phyloP scores from a whole-genome alignment of 305 asterid species.

The Stenogyne calaminthoides region DNA sequence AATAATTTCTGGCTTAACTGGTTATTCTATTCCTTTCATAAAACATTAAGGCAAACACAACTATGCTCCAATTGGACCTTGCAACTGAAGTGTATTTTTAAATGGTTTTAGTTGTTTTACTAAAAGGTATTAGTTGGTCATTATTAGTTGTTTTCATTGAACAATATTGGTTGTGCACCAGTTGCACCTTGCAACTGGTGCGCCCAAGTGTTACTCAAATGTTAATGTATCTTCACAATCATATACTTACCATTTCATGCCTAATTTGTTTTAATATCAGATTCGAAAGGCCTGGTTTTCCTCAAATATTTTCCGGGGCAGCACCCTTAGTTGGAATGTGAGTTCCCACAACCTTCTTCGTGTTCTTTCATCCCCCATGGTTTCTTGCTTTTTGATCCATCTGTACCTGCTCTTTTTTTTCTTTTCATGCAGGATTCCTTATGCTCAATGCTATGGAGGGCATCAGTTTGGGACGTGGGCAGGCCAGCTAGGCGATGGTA shows the following conservation, averaged over 20 bases:
- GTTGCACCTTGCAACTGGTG: no score
- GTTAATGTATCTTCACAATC: neutral
- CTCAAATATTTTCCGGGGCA: conserved; percentile 74
- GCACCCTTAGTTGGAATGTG: conserved; percentile 72
- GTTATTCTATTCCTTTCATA: conserved; percentile 1
- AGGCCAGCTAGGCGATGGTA: conserved; percentile 99
- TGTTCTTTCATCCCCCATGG: neutral
- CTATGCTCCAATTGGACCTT: no score
- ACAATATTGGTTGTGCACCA: no score
- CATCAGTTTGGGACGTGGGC: conserved; percentile 99
- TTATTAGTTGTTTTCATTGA: no score
- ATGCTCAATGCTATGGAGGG: conserved; percentile 98
- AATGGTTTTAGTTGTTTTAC: no score
- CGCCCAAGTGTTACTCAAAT: no score
- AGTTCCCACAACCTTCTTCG: conserved; percentile 33
- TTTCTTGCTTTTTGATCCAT: neutral
- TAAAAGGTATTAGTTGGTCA: no score
- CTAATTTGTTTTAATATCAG: conserved; percentile 53
- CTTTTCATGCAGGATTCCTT: conserved; percentile 53
- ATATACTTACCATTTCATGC: conserved; percentile 26
- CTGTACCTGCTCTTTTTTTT: neutral
- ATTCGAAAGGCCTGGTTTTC: conserved; percentile 86
- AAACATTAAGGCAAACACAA: neutral
- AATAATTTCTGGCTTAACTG: conserved; percentile 8
- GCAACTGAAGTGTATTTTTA: no score